Base-by-base conservation (phyloP, 192 early-diverging fungal genomes). In the Coemansia sp. region DNA sequence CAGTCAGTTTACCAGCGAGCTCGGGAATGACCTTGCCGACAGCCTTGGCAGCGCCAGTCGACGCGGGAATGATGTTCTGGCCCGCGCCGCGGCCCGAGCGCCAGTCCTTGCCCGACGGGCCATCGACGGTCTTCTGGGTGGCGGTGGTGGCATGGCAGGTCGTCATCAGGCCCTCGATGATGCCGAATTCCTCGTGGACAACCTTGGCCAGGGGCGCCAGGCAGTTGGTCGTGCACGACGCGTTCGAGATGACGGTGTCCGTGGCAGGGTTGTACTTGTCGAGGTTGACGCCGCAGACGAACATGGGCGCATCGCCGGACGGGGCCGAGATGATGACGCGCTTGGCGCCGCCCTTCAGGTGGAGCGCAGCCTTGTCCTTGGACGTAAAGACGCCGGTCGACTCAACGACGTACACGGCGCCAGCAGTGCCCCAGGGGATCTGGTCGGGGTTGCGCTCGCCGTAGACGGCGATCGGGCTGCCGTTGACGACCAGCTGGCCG, bases 221-320 rank as follows among this genome's bases (percentile, higher is more conserved):
- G 82, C 96, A 97, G 89, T 97, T 98, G 89, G 96, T 98, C 62
- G 96, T 98, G 89, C 96, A 98, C 25, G 96, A 98, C 56, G 96
- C 96, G 81, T 98, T 98, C 60, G 94, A 96, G 64, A 98, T 85
- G 60, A 98, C 88, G 30, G 89, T 82, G 80, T 91, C 88, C 58
- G 76, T 80, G 30, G 30, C 46, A 38, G 87, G 77, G 72, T 95
- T 88, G 87, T 99, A 99, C 64, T 87, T 85, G 58, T 95, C 91
- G 65, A 92, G 81, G 88, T 99, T 99, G 82, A 99, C 97, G 80
- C 94, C 92, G 64, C 84, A 86, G 42, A 99, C 97, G 77, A 94
- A 99, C 94, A 97, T 99, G 47, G 97, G 97, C 12, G 95, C 94
- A 73, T 98, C 95, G 55, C 81, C 81, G 50, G 94, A 95, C 54